Evolutionary conservation across 768 basidiomycete genomes (phyloP).

Genomic region (Candolleomyces eurysporus): DNA sequence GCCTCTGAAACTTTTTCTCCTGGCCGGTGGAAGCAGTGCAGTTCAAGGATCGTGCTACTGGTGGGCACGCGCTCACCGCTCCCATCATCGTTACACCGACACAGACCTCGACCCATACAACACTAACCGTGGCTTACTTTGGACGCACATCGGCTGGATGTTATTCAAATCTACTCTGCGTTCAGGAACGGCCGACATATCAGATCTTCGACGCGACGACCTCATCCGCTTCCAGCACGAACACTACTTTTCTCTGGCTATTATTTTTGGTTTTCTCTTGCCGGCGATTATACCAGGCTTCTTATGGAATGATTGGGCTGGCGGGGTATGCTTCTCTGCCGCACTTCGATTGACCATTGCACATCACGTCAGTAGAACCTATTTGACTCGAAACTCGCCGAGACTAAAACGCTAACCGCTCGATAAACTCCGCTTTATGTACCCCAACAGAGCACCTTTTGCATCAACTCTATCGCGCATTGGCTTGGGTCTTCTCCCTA

Average conservation of each 20-base stretch:
- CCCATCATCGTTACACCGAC: slow-evolving; percentile 83
- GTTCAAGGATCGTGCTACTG: slow-evolving; percentile 86
- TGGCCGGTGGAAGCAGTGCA: slow-evolving; percentile 75
- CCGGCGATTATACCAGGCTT: slow-evolving; percentile 70
- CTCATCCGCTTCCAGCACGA: slow-evolving; percentile 79
- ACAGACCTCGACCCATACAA: slow-evolving; percentile 86
- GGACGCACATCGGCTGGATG: slow-evolving; percentile 87
- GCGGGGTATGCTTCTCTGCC: slow-evolving; percentile 77
- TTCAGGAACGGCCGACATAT: slow-evolving; percentile 69
- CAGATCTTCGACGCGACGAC: slow-evolving; percentile 67
- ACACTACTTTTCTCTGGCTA: slow-evolving; percentile 61
- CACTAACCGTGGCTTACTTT: slow-evolving; percentile 71
- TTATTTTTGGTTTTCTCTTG: slow-evolving; percentile 68
- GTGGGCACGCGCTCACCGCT: slow-evolving; percentile 84
- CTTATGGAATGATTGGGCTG: slow-evolving; percentile 72
- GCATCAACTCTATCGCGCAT: slow-evolving; percentile 87
- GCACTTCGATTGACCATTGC: slow-evolving; percentile 69
- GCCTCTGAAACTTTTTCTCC: slow-evolving; percentile 68
- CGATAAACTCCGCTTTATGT: slow-evolving; percentile 3
- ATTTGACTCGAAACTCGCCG: background rate
- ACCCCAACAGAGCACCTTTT: slow-evolving; percentile 68
- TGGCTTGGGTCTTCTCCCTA: slow-evolving; percentile 80
- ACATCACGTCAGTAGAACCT: slow-evolving; percentile 65
- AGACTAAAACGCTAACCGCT: background rate
- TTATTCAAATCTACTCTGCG: slow-evolving; percentile 70